These are phyloP conservation scores for Coemansia sp. DNA, from an alignment of 192 early-diverging fungal species.

Conservation along the genomic window DNA sequence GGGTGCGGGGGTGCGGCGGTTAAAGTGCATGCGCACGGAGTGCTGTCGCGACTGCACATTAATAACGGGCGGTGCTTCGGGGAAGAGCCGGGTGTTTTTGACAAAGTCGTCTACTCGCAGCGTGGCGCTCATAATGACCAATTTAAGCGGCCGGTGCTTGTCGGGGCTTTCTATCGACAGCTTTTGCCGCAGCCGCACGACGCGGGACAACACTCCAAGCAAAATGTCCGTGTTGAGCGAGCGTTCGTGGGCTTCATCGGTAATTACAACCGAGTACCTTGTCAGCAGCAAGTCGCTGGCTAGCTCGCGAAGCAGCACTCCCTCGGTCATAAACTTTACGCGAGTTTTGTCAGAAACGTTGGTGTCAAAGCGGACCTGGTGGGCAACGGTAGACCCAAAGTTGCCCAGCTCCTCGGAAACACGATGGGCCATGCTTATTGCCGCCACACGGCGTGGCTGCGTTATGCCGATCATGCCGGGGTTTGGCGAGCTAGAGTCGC, in stretches of 20 bases:
- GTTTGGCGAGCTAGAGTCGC: constrained; percentile 69
- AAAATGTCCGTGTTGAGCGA: constrained; percentile 97
- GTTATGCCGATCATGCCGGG: constrained; percentile 96
- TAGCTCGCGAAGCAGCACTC: constrained; percentile 94
- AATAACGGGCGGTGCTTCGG: constrained; percentile 73
- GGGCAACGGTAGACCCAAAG: constrained; percentile 56
- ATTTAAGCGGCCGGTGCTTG: constrained; percentile 68
- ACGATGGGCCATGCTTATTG: constrained; percentile 92
- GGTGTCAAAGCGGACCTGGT: constrained; percentile 88
- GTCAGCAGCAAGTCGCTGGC: constrained; percentile 80
- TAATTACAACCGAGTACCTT: constrained; percentile 92
- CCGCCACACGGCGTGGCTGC: constrained; percentile 96
- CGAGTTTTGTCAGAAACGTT: constrained; percentile 68
- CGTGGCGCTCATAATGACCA: constrained; percentile 99
- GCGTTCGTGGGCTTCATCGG: constrained; percentile 99
- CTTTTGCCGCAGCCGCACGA: constrained; percentile 74
- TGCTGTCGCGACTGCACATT: constrained; percentile 90
- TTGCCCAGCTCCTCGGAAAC: constrained; percentile 87
- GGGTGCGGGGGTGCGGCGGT: constrained; percentile 74
- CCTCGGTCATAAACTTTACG: constrained; percentile 99
- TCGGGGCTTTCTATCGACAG: constrained; percentile 20
- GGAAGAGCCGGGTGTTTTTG: constrained; percentile 75
- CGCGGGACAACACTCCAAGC: constrained; percentile 92
- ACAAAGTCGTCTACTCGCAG: constrained; percentile 96
- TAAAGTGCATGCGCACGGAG: constrained; percentile 86